These are phyloP conservation scores for Chlorophyllum brunneum DNA, from an alignment of 768 basidiomycete genomes.

Conservation along the genomic window DNA sequence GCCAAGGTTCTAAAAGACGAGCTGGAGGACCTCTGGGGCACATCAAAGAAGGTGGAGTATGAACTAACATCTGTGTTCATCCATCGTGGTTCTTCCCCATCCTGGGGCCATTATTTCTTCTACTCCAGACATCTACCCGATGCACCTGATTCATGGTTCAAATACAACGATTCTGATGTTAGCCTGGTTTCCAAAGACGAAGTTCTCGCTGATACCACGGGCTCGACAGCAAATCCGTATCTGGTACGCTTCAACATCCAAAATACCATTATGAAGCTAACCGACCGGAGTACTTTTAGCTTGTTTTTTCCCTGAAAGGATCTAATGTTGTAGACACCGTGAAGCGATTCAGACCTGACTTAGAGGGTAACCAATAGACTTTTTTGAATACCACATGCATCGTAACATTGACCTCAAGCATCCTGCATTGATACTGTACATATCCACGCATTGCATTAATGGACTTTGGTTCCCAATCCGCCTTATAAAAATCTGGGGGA, in stretches of 20 bases:
- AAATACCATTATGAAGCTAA: background rate
- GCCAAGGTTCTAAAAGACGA: slow-evolving; percentile 57
- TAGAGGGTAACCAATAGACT: slow-evolving; percentile 15
- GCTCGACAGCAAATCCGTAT: slow-evolving; percentile 86
- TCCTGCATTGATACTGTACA: slow-evolving; percentile 3
- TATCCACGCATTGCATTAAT: background rate
- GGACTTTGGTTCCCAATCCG: background rate
- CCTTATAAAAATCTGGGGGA: too few relatives aligned
- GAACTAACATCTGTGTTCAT: slow-evolving; percentile 94
- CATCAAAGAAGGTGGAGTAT: slow-evolving; percentile 66
- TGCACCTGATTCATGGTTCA: slow-evolving; percentile 85
- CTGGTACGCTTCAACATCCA: slow-evolving; percentile 46
- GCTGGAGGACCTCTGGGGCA: slow-evolving; percentile 73
- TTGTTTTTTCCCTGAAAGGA: slow-evolving; percentile 81
- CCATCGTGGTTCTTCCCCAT: slow-evolving; percentile 84
- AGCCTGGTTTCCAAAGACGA: slow-evolving; percentile 73
- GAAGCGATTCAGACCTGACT: slow-evolving; percentile 50
- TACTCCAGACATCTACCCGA: slow-evolving; percentile 86
- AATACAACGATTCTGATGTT: slow-evolving; percentile 93
- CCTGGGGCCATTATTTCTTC: slow-evolving; percentile 95
- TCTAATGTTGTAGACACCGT: slow-evolving; percentile 79
- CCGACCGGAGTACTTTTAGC: slow-evolving; percentile 34
- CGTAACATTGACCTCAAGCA: slow-evolving; percentile 1
- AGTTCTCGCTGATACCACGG: slow-evolving; percentile 87
- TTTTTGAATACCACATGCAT: slow-evolving; percentile 10